phyloP scores from a whole-genome alignment of 2,329 filamentous ascomycete species.

The Spiromastix sp. region DNA sequence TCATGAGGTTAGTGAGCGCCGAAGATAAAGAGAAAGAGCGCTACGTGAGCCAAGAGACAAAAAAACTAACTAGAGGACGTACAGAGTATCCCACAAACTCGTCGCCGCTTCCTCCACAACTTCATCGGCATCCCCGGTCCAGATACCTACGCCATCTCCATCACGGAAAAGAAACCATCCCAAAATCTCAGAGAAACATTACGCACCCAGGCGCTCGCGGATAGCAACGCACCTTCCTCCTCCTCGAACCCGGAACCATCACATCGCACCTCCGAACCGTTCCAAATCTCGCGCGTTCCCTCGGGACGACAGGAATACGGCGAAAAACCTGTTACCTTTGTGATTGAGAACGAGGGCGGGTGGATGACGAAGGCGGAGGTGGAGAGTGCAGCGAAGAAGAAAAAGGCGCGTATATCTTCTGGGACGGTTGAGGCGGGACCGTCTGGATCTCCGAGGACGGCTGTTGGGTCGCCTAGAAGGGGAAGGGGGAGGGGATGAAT shows the following conservation, averaged over 20 bases:
- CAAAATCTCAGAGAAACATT: neutral
- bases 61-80: neutral
- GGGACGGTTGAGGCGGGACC: too few relatives aligned
- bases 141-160: neutral
- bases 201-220: neutral
- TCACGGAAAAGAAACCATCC: neutral
- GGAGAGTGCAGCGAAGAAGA: too few relatives aligned
- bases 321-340: too few relatives aligned
- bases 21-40: constrained; percentile 22
- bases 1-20: constrained; percentile 21
- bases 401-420: too few relatives aligned
- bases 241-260: neutral
- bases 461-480: too few relatives aligned
- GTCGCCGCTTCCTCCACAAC: constrained; percentile 26
- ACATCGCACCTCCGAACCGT: neutral
- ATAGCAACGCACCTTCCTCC: too few relatives aligned
- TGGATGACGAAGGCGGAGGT: too few relatives aligned
- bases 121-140: constrained; percentile 16
- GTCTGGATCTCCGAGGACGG: too few relatives aligned
- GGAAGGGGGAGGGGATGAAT: too few relatives aligned
- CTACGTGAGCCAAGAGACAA: neutral
- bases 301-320: too few relatives aligned
- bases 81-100: constrained; percentile 24
- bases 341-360: too few relatives aligned
- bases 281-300: too few relatives aligned